A percentile compares a stretch with the other conserved stretches of the same genome.
Evolutionary conservation across 805 yeast species (phyloP).

Genomic region (Saccharomyces cerevisiae): DNA sequence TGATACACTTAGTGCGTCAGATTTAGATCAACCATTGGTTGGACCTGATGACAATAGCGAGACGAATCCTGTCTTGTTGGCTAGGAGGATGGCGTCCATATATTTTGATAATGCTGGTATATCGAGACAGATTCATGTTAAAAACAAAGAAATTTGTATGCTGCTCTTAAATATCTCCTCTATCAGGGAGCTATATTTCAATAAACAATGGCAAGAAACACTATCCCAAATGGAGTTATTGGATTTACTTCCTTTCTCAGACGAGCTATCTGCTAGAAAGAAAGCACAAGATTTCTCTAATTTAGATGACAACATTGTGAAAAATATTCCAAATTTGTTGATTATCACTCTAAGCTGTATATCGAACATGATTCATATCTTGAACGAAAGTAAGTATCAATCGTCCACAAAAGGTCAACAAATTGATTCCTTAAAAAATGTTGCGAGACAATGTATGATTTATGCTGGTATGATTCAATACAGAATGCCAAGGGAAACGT

Average conservation of each 20-base stretch:
- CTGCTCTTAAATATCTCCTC: conserved; percentile 57
- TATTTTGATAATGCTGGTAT: conserved; percentile 52
- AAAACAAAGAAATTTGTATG: conserved; percentile 57
- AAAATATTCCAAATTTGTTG: conserved; percentile 72
- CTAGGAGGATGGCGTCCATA: conserved; percentile 26
- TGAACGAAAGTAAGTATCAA: conserved; percentile 34
- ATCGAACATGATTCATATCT: conserved; percentile 45
- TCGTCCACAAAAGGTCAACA: conserved; percentile 46
- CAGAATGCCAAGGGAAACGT: conserved; percentile 80
- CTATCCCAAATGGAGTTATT: conserved; percentile 48
- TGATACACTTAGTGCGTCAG: conserved; percentile 65
- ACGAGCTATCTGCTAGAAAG: conserved; percentile 50
- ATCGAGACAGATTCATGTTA: conserved; percentile 43
- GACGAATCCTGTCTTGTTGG: conserved; percentile 35
- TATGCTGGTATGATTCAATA: conserved; percentile 93
- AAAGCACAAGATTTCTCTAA: conserved; percentile 60
- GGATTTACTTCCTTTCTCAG: conserved; percentile 58
- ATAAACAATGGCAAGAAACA: conserved; percentile 51
- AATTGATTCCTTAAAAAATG: conserved; percentile 43
- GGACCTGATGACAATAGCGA: conserved; percentile 35
- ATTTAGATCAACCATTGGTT: conserved; percentile 49
- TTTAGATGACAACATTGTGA: conserved; percentile 62
- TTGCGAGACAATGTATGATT: conserved; percentile 83
- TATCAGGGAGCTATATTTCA: conserved; percentile 52
- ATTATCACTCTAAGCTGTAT: conserved; percentile 76